phyloP scores from a whole-genome alignment of 2,329 filamentous ascomycete genomes.

The Aspergillus fijiensis region DNA sequence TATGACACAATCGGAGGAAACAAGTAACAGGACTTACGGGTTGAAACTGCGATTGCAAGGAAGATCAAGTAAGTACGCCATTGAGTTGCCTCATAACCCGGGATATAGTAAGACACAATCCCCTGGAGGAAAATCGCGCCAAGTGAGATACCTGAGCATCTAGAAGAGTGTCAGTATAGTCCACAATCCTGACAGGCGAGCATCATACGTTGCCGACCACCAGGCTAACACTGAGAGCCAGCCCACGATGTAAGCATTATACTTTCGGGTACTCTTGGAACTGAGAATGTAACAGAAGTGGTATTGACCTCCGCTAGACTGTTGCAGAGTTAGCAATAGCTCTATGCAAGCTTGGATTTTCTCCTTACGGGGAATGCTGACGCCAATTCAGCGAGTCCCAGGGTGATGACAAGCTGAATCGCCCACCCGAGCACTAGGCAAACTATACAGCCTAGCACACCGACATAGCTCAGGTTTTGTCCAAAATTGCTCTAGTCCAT shows the following conservation, averaged over 20 bases:
- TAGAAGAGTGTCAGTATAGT: background rate
- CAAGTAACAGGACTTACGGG: conserved; percentile 5
- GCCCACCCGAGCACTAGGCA: conserved; percentile 21
- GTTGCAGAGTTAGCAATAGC: background rate
- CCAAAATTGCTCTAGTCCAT: conserved; percentile 8
- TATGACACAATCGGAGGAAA: background rate
- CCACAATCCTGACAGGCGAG: background rate
- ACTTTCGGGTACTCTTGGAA: conserved; percentile 6
- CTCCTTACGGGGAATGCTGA: conserved; percentile 25
- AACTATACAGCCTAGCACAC: conserved; percentile 21
- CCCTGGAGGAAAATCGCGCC: conserved; percentile 11
- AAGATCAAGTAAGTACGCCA: conserved; percentile 23
- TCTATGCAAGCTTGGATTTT: background rate
- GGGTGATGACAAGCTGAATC: conserved; percentile 23
- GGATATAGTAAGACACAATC: conserved; percentile 17
- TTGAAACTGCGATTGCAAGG: conserved; percentile 9
- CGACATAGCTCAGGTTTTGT: conserved; percentile 16
- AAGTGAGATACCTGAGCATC: conserved; percentile 13
- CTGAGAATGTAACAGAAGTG: conserved; percentile 26
- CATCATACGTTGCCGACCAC: conserved; percentile 13
- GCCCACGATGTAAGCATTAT: conserved; percentile 17
- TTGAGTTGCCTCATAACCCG: conserved; percentile 14
- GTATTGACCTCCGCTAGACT: conserved; percentile 19
- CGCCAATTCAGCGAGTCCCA: conserved; percentile 25
- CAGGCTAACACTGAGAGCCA: conserved; percentile 22